Percentiles rank a stretch among this genome's conserved stretches.
phyloP scores from a whole-genome alignment of 2,329 filamentous ascomycete species.

The Talaromyces sp. region DNA sequence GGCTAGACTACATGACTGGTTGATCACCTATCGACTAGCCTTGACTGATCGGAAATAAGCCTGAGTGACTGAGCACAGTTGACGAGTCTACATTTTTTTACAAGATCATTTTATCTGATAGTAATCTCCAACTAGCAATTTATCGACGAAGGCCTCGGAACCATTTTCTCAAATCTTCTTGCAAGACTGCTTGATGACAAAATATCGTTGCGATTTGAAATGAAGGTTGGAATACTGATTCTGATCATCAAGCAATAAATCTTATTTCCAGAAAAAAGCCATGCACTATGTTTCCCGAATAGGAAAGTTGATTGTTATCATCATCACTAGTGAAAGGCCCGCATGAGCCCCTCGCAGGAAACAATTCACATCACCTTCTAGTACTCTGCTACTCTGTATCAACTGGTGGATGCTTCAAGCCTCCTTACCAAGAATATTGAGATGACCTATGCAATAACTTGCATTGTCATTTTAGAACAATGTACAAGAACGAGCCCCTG shows the following conservation, averaged over 20 bases:
- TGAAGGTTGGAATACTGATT: too few species aligned
- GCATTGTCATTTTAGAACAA: background rate
- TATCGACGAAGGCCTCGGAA: background rate
- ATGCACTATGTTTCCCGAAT: background rate
- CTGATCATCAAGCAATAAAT: background rate
- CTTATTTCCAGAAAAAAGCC: background rate
- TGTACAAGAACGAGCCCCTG: background rate
- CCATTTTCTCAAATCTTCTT: background rate
- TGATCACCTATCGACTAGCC: background rate
- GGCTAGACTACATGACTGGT: background rate
- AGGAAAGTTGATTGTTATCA: background rate
- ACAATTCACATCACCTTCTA: background rate
- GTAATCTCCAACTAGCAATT: background rate
- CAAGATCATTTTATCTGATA: background rate
- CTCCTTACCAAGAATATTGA: background rate
- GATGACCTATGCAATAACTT: background rate
- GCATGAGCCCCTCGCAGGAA: slow-evolving; percentile 16
- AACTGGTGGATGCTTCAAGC: background rate
- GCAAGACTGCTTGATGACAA: background rate
- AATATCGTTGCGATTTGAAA: too few species aligned
- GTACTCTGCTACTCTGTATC: too few species aligned
- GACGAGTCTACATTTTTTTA: background rate
- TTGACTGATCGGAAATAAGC: too few species aligned
- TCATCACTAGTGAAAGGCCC: slow-evolving; percentile 3
- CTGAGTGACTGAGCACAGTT: background rate